Percentiles rank a stretch among this genome's conserved stretches.
These are phyloP conservation scores for Huiozyma sinensis DNA, from an alignment of 805 yeast genomes.

Conservation along the genomic window DNA sequence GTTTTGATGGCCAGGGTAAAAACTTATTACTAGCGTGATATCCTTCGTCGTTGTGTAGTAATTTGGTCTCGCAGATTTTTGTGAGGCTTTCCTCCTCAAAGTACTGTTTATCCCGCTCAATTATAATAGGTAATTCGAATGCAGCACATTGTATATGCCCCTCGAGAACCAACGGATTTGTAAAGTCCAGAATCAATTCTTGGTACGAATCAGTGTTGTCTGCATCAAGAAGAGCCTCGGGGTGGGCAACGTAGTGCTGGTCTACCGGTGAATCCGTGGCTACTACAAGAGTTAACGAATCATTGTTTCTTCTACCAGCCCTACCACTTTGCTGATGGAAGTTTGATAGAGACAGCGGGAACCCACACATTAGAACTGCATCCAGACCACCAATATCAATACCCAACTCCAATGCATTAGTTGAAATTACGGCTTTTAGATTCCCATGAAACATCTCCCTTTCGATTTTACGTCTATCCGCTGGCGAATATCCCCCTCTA, in stretches of 20 bases:
- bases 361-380: slow-evolving; percentile 86
- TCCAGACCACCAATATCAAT: slow-evolving; percentile 90
- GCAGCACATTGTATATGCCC: slow-evolving; percentile 94
- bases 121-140: slow-evolving; percentile 59
- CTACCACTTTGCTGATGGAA: slow-evolving; percentile 95
- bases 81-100: slow-evolving; percentile 31
- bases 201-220: slow-evolving; percentile 47
- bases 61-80: slow-evolving; percentile 31
- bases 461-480: slow-evolving; percentile 81
- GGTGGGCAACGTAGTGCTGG: slow-evolving; percentile 64
- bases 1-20: slow-evolving; percentile 72
- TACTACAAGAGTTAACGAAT: slow-evolving; percentile 75
- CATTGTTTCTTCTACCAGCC: slow-evolving; percentile 83
- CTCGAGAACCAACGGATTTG: slow-evolving; percentile 53
- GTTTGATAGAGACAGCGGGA: slow-evolving; percentile 78
- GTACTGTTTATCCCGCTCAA: slow-evolving; percentile 44
- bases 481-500: slow-evolving; percentile 86
- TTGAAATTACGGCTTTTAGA: slow-evolving; percentile 78
- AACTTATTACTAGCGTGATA: slow-evolving; percentile 48
- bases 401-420: slow-evolving; percentile 92
- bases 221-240: slow-evolving; percentile 20
- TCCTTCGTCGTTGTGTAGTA: slow-evolving; percentile 34
- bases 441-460: slow-evolving; percentile 82
- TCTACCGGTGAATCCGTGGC: slow-evolving; percentile 80
- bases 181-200: slow-evolving; percentile 49